These are phyloP conservation scores for Recurvomyces mirabilis DNA, from an alignment of 495 filamentous ascomycete species.

Conservation along the genomic window DNA sequence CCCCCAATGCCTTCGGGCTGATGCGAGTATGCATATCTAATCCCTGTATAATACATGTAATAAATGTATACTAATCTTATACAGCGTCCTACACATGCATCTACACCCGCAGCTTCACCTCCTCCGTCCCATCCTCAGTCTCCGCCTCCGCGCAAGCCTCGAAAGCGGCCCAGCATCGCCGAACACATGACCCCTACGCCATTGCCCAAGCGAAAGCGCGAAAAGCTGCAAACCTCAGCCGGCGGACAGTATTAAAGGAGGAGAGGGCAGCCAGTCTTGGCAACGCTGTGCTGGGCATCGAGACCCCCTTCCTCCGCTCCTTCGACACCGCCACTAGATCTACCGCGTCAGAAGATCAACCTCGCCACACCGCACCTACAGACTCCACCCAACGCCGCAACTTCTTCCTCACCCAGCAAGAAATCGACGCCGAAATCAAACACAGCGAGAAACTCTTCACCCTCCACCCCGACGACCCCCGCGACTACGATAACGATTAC, in stretches of 20 bases:
- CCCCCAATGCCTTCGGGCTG: slow-evolving; percentile 49
- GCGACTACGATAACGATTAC: background rate
- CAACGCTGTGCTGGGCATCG: slow-evolving; percentile 64
- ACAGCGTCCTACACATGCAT: slow-evolving; percentile 4
- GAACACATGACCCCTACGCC: slow-evolving; percentile 53
- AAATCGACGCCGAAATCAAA: slow-evolving; percentile 52
- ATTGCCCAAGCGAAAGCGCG: slow-evolving; percentile 64
- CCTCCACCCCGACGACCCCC: slow-evolving; percentile 27
- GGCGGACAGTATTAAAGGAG: slow-evolving; percentile 52
- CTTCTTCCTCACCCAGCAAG: slow-evolving; percentile 55
- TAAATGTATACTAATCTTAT: too few relatives aligned
- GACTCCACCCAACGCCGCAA: slow-evolving; percentile 34
- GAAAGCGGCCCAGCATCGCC: slow-evolving; percentile 28
- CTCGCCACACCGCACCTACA: background rate
- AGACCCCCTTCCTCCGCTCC: slow-evolving; percentile 73
- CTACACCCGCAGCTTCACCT: slow-evolving; percentile 30
- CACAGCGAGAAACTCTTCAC: slow-evolving; percentile 53
- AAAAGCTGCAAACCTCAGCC: slow-evolving; percentile 65
- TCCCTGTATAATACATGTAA: too few relatives aligned
- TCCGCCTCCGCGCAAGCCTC: slow-evolving; percentile 35
- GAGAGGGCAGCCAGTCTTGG: slow-evolving; percentile 51
- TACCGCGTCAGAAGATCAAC: too few relatives aligned
- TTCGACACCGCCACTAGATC: slow-evolving; percentile 53
- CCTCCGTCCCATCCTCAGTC: slow-evolving; percentile 35
- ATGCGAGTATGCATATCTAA: too few relatives aligned